Evolutionary conservation across 1,284 basidiomycete species (phyloP).

Genomic region (Athelia sp.): DNA sequence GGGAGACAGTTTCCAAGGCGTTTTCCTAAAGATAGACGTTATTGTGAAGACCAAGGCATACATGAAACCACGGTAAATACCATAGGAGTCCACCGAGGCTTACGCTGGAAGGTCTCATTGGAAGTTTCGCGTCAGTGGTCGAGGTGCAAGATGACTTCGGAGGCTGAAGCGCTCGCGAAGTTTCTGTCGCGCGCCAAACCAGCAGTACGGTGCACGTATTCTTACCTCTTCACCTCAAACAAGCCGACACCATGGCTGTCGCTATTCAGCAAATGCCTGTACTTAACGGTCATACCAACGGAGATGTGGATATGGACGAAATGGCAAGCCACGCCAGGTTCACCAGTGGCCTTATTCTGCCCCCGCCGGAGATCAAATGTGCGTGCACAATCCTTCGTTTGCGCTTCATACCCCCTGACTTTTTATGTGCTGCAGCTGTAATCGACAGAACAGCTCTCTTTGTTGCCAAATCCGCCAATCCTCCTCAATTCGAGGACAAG

Average conservation of each 20-base stretch:
- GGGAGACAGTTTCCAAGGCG: slow-evolving; percentile 86
- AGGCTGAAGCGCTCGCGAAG: background rate
- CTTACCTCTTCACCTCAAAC: slow-evolving; percentile 4
- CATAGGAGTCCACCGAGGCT: slow-evolving; percentile 75
- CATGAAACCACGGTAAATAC: slow-evolving; percentile 34
- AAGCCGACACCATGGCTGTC: slow-evolving; percentile 34
- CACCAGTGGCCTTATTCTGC: slow-evolving; percentile 82
- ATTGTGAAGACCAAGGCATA: background rate
- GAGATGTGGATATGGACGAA: slow-evolving; percentile 36
- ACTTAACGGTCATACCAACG: slow-evolving; percentile 34
- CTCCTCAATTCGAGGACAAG: slow-evolving; percentile 89
- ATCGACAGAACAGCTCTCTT: slow-evolving; percentile 96
- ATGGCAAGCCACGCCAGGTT: slow-evolving; percentile 49
- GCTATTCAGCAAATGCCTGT: slow-evolving; percentile 30
- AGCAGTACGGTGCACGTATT: no score
- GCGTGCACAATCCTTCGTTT: slow-evolving; percentile 23
- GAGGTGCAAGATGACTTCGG: background rate
- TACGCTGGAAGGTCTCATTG: slow-evolving; percentile 62
- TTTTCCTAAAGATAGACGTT: slow-evolving; percentile 64
- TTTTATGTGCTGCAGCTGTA: slow-evolving; percentile 52
- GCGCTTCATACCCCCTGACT: slow-evolving; percentile 3
- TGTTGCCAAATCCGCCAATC: slow-evolving; percentile 88
- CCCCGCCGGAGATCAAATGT: slow-evolving; percentile 92
- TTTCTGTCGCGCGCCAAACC: background rate
- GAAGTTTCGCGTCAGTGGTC: background rate